Conservation (phyloP, 495 filamentous ascomycete genomes). For the Annulohypoxylon moriforme region DNA sequence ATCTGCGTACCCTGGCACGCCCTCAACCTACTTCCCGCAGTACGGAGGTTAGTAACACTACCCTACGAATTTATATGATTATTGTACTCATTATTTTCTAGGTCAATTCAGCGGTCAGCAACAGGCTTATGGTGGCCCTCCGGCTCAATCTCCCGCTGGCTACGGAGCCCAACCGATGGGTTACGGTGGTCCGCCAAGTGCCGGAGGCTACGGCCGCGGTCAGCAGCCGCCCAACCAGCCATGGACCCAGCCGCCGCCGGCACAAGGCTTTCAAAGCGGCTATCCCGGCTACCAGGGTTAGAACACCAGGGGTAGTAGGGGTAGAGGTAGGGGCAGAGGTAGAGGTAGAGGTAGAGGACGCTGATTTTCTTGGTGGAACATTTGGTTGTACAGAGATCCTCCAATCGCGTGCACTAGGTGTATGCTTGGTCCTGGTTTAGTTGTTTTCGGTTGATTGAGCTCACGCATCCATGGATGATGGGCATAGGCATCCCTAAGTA, state of each 20-base stretch:
- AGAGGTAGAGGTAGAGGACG: slow-evolving; percentile 12
- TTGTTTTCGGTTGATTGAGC: slow-evolving; percentile 32
- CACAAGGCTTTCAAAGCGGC: slow-evolving; percentile 68
- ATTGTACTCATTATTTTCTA: slow-evolving; percentile 45
- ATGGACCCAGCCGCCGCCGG: slow-evolving; percentile 73
- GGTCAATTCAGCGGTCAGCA: slow-evolving; percentile 66
- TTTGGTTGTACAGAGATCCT: slow-evolving; percentile 21
- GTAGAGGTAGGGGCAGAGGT: background rate
- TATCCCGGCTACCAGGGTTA: slow-evolving; percentile 71
- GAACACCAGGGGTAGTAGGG: slow-evolving; percentile 3
- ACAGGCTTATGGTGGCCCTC: slow-evolving; percentile 62
- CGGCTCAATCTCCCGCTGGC: slow-evolving; percentile 68
- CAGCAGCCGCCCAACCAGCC: slow-evolving; percentile 78
- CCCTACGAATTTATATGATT: slow-evolving; percentile 44
- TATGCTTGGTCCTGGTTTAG: slow-evolving; percentile 24
- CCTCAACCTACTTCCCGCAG: slow-evolving; percentile 91
- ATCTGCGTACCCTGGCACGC: slow-evolving; percentile 74
- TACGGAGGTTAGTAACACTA: slow-evolving; percentile 79
- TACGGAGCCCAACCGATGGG: slow-evolving; percentile 73
- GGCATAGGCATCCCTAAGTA: slow-evolving; percentile 21
- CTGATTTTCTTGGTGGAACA: slow-evolving; percentile 20
- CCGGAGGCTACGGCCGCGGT: slow-evolving; percentile 85
- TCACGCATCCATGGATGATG: slow-evolving; percentile 1
- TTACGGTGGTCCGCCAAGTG: slow-evolving; percentile 72
- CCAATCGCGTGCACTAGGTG: slow-evolving; percentile 24